Evolutionary conservation across 2,329 filamentous ascomycete genomes (phyloP).

Genomic region (Colletotrichum sp.): DNA sequence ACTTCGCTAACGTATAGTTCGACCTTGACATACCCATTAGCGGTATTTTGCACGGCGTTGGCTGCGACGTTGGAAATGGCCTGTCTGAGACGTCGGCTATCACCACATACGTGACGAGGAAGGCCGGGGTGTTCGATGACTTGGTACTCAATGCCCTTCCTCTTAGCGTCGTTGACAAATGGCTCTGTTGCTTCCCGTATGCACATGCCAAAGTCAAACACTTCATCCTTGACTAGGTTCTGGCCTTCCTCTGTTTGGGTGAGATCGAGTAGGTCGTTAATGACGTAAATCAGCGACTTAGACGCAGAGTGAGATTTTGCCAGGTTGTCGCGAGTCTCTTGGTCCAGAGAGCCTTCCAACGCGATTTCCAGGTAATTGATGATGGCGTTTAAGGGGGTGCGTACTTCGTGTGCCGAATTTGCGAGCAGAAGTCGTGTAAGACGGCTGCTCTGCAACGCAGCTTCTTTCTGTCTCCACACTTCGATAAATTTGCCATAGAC

Average conservation of each 20-base stretch:
- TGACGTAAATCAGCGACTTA: slow-evolving; percentile 91
- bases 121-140: slow-evolving; percentile 72
- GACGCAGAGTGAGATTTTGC: slow-evolving; percentile 88
- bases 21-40: slow-evolving; percentile 69
- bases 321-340: slow-evolving; percentile 84
- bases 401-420: slow-evolving; percentile 90
- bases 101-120: slow-evolving; percentile 75
- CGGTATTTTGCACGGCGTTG: slow-evolving; percentile 84
- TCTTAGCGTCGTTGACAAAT: slow-evolving; percentile 74
- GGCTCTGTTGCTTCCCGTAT: slow-evolving; percentile 79
- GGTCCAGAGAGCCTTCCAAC: slow-evolving; percentile 78
- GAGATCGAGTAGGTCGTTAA: slow-evolving; percentile 88
- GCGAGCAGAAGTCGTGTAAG: slow-evolving; percentile 80
- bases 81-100: slow-evolving; percentile 81
- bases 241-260: slow-evolving; percentile 88
- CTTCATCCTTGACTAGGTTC: slow-evolving; percentile 78
- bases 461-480: slow-evolving; percentile 91
- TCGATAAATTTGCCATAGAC: slow-evolving; percentile 92
- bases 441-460: slow-evolving; percentile 80
- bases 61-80: slow-evolving; percentile 83
- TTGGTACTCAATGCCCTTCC: slow-evolving; percentile 76
- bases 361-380: slow-evolving; percentile 96
- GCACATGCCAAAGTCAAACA: slow-evolving; percentile 74
- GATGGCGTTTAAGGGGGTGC: slow-evolving; percentile 89
- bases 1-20: slow-evolving; percentile 69